Conservation (phyloP, 1,284 basidiomycete genomes). For the Athelia psychrophila region DNA sequence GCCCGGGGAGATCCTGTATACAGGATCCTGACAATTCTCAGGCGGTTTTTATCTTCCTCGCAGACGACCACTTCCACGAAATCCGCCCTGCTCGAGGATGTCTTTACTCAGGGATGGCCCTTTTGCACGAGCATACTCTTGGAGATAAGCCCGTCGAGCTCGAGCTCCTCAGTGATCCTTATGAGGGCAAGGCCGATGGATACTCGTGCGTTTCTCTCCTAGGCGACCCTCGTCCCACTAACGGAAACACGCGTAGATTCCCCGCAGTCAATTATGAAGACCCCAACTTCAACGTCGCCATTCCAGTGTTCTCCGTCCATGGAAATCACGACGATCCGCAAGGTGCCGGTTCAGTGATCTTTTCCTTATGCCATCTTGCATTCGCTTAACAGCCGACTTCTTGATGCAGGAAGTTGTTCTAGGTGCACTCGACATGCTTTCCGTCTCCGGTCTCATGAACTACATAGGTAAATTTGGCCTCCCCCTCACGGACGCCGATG, state of each 20-base stretch:
- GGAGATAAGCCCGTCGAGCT: constrained; percentile 87
- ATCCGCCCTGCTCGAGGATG: constrained; percentile 92
- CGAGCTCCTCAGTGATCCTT: constrained; percentile 90
- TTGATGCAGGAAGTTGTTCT: constrained; percentile 82
- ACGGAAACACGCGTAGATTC: constrained; percentile 58
- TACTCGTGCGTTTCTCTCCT: constrained; percentile 63
- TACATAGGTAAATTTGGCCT: constrained; percentile 94
- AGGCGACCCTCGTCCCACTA: constrained; percentile 7
- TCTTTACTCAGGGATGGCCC: constrained; percentile 84
- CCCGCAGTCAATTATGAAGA: constrained; percentile 98
- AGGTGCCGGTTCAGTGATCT: constrained; percentile 79
- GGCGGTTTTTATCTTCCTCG: constrained; percentile 94
- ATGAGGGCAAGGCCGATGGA: constrained; percentile 82
- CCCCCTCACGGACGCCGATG: constrained; percentile 62
- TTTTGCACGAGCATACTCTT: constrained; percentile 89
- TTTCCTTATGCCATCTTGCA: neutral
- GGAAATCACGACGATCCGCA: constrained; percentile 99
- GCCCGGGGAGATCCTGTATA: neutral
- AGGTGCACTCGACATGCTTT: constrained; percentile 92
- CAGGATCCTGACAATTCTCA: constrained; percentile 27
- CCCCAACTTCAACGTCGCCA: constrained; percentile 89
- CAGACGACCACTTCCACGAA: constrained; percentile 97
- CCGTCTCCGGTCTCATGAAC: constrained; percentile 92
- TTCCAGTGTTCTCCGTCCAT: constrained; percentile 98
- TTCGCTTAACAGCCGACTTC: no score